Percentiles rank a stretch among this genome's conserved stretches.
Evolutionary conservation across 371 early-diverging fungal species (phyloP).

Genomic region (Batrachochytrium dendrobatidis): DNA sequence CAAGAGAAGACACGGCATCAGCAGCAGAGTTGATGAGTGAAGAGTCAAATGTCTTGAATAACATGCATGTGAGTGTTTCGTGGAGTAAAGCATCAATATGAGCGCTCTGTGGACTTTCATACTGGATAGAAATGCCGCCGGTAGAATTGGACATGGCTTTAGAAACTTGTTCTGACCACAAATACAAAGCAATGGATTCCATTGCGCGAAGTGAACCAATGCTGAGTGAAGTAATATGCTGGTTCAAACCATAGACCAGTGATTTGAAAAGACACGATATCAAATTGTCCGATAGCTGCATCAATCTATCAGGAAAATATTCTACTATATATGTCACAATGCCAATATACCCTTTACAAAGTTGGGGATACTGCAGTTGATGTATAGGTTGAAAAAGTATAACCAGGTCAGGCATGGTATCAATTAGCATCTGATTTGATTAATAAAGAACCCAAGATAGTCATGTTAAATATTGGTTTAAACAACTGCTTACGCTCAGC

Average conservation of each 20-base stretch:
- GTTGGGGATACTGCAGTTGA: conserved; percentile 48
- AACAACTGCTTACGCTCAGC: conserved; percentile 48
- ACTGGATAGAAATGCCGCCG: too few species aligned
- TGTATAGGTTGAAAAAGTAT: not conserved
- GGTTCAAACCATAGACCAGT: conserved; percentile 59
- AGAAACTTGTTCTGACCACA: not conserved
- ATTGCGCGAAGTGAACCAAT: not conserved
- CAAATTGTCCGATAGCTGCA: conserved; percentile 45
- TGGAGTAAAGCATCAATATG: too few species aligned
- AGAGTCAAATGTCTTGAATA: too few species aligned
- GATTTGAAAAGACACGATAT: conserved; percentile 55
- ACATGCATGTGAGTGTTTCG: too few species aligned
- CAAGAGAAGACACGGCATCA: too few species aligned
- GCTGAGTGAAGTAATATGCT: conserved; percentile 36
- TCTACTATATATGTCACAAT: conserved; percentile 59
- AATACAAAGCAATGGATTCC: not conserved
- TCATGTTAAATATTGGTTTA: too few species aligned
- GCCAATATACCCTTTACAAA: conserved; percentile 61
- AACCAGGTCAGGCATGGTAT: not conserved
- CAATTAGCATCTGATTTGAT: too few species aligned
- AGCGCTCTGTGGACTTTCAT: too few species aligned
- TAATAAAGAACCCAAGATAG: too few species aligned
- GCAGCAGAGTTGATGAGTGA: too few species aligned
- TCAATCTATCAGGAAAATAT: conserved; percentile 58
- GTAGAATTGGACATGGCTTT: too few species aligned